Base-by-base conservation (phyloP, 257 asterid species). In the Catharanthus roseus region DNA sequence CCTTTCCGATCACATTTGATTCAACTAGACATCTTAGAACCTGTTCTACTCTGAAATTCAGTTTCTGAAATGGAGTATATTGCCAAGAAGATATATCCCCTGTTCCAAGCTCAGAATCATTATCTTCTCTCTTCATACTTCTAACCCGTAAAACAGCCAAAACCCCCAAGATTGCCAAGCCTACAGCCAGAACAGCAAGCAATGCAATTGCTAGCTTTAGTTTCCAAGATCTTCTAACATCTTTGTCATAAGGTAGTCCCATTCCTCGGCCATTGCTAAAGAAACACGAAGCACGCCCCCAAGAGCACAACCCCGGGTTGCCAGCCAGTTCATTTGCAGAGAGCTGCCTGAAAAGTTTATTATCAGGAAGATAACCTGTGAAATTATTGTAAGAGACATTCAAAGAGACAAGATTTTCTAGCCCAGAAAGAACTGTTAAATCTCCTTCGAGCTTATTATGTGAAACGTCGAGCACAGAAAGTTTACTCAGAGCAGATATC, bases 281-380 rank as follows among this genome's bases (percentile, higher is more conserved):
- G 83, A 89, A 89, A 77, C 96, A 89, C 8, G 88, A 81, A 64
- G 83, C 90, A 10, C 53, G 93, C 28, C 91, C 96, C 57, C 28
- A 4, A 57, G 83, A 56, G 55, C 96, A 89, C 79, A 89, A 72
- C 0, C 91, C 91, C 41, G 73, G 74, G 62, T 90, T 90, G 18
- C 96, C 96, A 6, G 81, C 81, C 26, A 90, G 38, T 66, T 90
- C 97, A 0, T 77, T 63, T 0, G 77, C 71, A 2, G 97, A 82
- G 60, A 90, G 68, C 84, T 90, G 97, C 71, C 96, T 75, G 87
- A 90, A 90, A 34, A 90, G 78, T 78, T 88, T 88, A 49, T 79
- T 90, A 31, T 90, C 96, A 1, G 97, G 97, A 50, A 90, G 87
- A 71, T 74, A 88, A 41, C 97, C 97, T 0, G 90, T 77, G 84